These are phyloP conservation scores for Echites panduratus DNA, from an alignment of 257 asterid genomes.

Conservation along the genomic window DNA sequence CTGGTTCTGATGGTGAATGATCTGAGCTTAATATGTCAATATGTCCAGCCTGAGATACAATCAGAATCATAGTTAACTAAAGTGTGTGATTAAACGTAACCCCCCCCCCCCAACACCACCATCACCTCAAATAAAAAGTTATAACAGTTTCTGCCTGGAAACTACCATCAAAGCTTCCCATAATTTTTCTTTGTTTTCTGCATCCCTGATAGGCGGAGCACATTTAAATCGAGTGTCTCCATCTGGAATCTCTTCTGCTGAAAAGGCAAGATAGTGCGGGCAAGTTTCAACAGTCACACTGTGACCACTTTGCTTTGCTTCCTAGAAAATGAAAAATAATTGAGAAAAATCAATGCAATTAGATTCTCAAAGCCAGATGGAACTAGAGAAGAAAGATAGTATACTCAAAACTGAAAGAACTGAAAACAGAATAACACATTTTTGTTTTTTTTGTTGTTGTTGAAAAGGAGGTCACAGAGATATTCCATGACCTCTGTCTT, in stretches of 20 bases:
- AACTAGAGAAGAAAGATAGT: no score
- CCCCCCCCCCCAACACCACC: no score
- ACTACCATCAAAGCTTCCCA: constrained; percentile 85
- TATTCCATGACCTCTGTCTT: no score
- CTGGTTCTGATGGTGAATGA: constrained; percentile 87
- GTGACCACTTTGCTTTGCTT: constrained; percentile 78
- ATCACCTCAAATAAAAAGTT: neutral
- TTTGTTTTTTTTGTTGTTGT: no score
- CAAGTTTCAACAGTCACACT: constrained; percentile 89
- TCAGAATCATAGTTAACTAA: neutral
- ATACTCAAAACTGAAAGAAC: constrained; percentile 3
- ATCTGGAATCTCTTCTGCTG: constrained; percentile 87
- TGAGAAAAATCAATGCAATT: neutral
- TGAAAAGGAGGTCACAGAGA: neutral
- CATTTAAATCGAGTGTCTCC: constrained; percentile 99
- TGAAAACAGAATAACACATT: neutral
- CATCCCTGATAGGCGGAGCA: constrained; percentile 91
- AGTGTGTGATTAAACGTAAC: no score
- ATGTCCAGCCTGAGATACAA: constrained; percentile 61
- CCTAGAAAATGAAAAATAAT: constrained; percentile 31
- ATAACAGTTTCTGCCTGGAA: neutral
- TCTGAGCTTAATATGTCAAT: constrained; percentile 95
- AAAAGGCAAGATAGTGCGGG: constrained; percentile 96
- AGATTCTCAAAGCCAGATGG: neutral
- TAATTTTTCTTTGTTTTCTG: constrained; percentile 58